Conservation (phyloP, 2,329 filamentous ascomycete genomes). For the Cyclaneusma minus region DNA sequence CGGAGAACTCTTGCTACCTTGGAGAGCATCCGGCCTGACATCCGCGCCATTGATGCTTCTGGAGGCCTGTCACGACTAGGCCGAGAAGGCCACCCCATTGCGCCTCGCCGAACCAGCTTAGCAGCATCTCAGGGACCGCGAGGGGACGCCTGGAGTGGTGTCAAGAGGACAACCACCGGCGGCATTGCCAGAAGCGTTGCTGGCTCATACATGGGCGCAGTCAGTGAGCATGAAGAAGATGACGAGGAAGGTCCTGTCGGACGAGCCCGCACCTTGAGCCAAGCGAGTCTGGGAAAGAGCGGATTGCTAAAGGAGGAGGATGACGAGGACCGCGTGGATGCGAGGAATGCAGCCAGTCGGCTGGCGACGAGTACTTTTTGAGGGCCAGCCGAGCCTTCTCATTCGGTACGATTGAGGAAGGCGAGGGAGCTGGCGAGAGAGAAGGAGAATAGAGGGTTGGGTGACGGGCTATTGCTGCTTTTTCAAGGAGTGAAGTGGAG, state of each 20-base stretch:
- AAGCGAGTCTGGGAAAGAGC: constrained; percentile 26
- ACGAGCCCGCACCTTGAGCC: constrained; percentile 15
- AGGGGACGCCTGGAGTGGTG: constrained; percentile 96
- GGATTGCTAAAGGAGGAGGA: constrained; percentile 59
- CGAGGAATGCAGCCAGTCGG: constrained; percentile 84
- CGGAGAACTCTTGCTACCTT: constrained; percentile 79
- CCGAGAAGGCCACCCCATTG: constrained; percentile 67
- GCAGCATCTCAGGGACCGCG: constrained; percentile 87
- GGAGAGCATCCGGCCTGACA: constrained; percentile 86
- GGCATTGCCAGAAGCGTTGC: constrained; percentile 65
- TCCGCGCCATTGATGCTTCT: constrained; percentile 79
- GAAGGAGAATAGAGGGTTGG: no score
- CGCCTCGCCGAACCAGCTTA: constrained; percentile 54
- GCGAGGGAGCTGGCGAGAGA: no score
- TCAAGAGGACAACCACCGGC: constrained; percentile 61
- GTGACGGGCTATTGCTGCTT: no score
- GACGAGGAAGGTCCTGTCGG: constrained; percentile 23
- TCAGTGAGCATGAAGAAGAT: constrained; percentile 46
- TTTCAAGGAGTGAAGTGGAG: no score
- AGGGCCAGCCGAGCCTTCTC: no score
- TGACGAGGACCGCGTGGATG: constrained; percentile 87
- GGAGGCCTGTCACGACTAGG: constrained; percentile 83
- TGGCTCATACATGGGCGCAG: constrained; percentile 49
- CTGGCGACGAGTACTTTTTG: constrained; percentile 89
- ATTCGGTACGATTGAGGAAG: no score